Evolutionary conservation across 148 eudicot species (phyloP), one percentile per base, ranked within the genome.

Genomic region (Vaccinium macrocarpon): DNA sequence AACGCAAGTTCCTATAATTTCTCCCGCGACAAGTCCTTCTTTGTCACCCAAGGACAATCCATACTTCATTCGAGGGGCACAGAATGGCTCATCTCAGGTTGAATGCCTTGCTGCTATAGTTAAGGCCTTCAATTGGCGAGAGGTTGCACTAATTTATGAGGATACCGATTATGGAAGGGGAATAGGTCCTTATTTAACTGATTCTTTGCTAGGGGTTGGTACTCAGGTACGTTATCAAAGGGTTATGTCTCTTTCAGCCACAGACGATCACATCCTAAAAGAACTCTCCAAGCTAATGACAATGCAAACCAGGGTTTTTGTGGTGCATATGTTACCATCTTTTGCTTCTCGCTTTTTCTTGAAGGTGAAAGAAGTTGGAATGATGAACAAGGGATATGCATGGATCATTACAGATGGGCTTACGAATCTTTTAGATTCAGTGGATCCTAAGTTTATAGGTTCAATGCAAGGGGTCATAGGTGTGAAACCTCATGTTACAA

Each of bases 401-500:
- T 95, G 98, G 98, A 89, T 93, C 51, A 85, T 91, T 61, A 90
- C 97, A 5, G 92, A 85, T 82, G 88, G 72, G 19, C 81, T 92
- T 61, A 91, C 91, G 0, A 80, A 89, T 89, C 88, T 83, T 5
- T 84, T 93, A 80, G 87, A 83, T 83, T 83, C 85, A 1, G 19
- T 90, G 55, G 88, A 91, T 66, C 77, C 72, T 53, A 16, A 16
- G 11, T 87, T 78, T 1, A 55, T 89, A 19, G 87, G 84, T 23
- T 84, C 93, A 1, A 90, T 95, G 97, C 90, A 93, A 76, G 98
- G 97, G 1, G 93, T 91, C 0, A 55, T 93, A 8, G 98, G 98
- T 21, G 81, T 93, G 21, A 92, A 85, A 83, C 85, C 94, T n/a
- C 87, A 90, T 46, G 78, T 91, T 48, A 87, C 90, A 2, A 52